Evolutionary conservation across 2,329 filamentous ascomycete species (phyloP), one percentile per base, ranked within the genome.

Genomic region (Colletotrichum gigasporum): DNA sequence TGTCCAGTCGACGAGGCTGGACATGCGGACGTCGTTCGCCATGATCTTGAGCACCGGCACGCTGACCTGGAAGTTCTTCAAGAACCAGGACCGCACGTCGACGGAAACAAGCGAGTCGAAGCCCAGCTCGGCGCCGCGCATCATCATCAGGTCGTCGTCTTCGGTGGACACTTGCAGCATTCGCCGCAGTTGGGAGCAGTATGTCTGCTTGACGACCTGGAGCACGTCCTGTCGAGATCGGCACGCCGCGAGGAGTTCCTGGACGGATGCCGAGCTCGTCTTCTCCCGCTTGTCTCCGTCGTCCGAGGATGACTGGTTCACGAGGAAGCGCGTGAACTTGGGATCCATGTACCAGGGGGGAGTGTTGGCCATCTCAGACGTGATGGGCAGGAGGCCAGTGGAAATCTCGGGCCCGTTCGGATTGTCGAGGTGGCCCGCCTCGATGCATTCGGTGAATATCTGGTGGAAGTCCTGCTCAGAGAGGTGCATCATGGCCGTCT

Each of bases 21-120:
- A 14, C 44, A 47, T 47, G 14, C n/a, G 11, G 26, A 22, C 20
- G 4, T 47, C 44, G 44, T 47, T 47, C 2, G 24, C 24, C 44
- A 47, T 47, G 44, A 50, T 50, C 55, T 50, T 72, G 4, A 84
- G 67, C 41, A 85, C 75, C 0, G 81, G 78, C 1, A 85, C 72
- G 47, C 84, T 78, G 2, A 79, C 71, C 2, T 75, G 66, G 0
- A 84, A 51, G 47, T 81, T 73, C 62, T 81, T 82, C 32, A 78
- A 51, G 62, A 84, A 83, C 83, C 83, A 86, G 8, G 78, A 74
- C 2, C 82, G 78, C 5, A 80, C 79, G 74, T 71, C 70, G 14
- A 72, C 65, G 4, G 71, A 71, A 3, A 72, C 64, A 5, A 75
- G 64, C 10, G 70, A 70, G 61, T 74, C 71, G 7, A 72, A 56